Conservation (phyloP, 768 basidiomycete species). For the Suillus variegatus region DNA sequence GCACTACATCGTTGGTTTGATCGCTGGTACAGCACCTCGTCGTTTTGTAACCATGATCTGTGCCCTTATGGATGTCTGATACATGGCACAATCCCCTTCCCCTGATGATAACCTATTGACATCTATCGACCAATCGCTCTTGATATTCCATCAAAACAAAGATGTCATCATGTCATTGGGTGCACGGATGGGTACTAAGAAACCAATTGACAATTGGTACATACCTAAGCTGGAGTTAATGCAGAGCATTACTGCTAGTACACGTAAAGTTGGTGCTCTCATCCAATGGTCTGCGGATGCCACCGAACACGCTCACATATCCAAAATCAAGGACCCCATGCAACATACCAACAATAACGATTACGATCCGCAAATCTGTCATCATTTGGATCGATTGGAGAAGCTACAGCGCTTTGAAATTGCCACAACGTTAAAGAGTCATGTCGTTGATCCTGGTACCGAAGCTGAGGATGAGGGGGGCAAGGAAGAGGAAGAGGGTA, state of each 20-base stretch:
- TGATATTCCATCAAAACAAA: slow-evolving; percentile 37
- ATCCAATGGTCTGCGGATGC: no score
- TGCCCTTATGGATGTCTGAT: slow-evolving; percentile 39
- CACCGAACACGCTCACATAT: no score
- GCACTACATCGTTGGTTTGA: slow-evolving; percentile 32
- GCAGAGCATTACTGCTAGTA: no score
- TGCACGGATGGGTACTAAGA: slow-evolving; percentile 11
- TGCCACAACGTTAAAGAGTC: slow-evolving; percentile 10
- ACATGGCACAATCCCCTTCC: slow-evolving; percentile 32
- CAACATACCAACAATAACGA: no score
- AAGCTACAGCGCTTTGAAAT: slow-evolving; percentile 12
- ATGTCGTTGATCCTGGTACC: no score
- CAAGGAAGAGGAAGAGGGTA: no score
- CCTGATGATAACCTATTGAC: slow-evolving; percentile 24
- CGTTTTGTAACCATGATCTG: slow-evolving; percentile 34
- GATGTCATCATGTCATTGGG: slow-evolving; percentile 30
- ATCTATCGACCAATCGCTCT: slow-evolving; percentile 23
- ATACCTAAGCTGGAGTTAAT: no score
- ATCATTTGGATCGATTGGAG: neutral
- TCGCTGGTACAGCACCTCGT: slow-evolving; percentile 33
- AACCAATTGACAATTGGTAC: no score
- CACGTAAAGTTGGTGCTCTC: no score
- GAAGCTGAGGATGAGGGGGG: no score
- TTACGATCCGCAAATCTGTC: no score
- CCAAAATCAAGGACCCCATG: no score